These are phyloP conservation scores for Lobulomyces angularis DNA, from an alignment of 192 early-diverging fungal genomes.

Conservation along the genomic window DNA sequence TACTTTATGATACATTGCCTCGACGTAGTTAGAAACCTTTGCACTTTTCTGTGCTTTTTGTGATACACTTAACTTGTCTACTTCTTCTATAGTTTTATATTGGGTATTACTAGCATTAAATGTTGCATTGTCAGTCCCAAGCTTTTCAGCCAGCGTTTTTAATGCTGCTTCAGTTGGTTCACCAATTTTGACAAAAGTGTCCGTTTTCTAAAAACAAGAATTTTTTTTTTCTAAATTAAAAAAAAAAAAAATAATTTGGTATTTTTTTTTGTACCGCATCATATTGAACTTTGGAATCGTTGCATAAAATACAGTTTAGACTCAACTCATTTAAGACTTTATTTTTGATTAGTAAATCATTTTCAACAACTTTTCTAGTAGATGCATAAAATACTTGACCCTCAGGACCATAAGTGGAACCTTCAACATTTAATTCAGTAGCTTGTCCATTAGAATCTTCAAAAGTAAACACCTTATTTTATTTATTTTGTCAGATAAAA, in stretches of 20 bases:
- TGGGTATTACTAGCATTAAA: slow-evolving; percentile 58
- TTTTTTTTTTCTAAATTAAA: slow-evolving; percentile 12
- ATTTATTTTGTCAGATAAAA: too few species aligned
- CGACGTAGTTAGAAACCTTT: slow-evolving; percentile 63
- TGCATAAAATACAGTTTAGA: slow-evolving; percentile 77
- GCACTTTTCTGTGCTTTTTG: slow-evolving; percentile 30
- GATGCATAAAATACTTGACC: slow-evolving; percentile 47
- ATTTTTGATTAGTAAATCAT: slow-evolving; percentile 35
- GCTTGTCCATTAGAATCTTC: slow-evolving; percentile 34
- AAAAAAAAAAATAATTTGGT: slow-evolving; percentile 4
- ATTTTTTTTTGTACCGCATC: slow-evolving; percentile 40
- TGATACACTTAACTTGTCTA: slow-evolving; percentile 9
- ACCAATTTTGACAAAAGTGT: slow-evolving; percentile 65
- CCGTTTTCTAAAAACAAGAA: slow-evolving; percentile 12
- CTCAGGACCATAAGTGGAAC: slow-evolving; percentile 75
- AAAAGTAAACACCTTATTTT: too few species aligned
- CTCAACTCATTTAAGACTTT: slow-evolving; percentile 58
- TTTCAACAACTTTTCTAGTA: slow-evolving; percentile 27
- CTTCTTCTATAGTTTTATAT: too few species aligned
- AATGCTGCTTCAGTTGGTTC: slow-evolving; percentile 99
- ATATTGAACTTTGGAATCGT: slow-evolving; percentile 77
- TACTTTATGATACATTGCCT: slow-evolving; percentile 39
- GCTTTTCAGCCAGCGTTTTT: slow-evolving; percentile 83
- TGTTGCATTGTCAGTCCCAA: slow-evolving; percentile 58
- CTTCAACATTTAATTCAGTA: slow-evolving; percentile 65